Percentiles rank a stretch among this genome's conserved stretches.
Evolutionary conservation across 345 rosid genomes (phyloP).

Genomic region (Cardamine occulta): DNA sequence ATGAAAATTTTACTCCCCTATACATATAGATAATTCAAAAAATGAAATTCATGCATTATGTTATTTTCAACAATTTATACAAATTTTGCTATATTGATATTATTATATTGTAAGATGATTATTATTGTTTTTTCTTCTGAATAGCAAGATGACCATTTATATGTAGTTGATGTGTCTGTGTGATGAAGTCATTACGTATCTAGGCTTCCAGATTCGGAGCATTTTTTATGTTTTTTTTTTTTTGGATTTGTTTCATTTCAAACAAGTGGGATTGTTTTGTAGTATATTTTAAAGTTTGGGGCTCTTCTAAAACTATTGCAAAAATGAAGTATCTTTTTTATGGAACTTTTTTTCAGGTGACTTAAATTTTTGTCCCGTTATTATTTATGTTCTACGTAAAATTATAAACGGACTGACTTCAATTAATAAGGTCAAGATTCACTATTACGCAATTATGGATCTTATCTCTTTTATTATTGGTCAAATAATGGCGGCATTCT

Average conservation of each 20-base stretch:
- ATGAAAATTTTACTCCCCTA: neutral
- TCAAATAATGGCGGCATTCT: constrained; percentile 41
- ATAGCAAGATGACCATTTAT: constrained; percentile 7
- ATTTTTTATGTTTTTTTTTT: neutral
- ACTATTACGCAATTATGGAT: constrained; percentile 41
- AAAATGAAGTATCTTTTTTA: neutral
- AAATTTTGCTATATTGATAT: neutral
- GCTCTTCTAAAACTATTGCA: neutral
- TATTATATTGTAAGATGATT: neutral
- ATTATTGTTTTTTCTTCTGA: neutral
- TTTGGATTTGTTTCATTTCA: neutral
- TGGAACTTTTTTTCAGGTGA: constrained; percentile 25
- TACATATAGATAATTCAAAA: neutral
- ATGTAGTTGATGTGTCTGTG: constrained; percentile 29
- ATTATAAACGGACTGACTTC: constrained; percentile 29
- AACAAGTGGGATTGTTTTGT: constrained; percentile 7
- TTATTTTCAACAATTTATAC: neutral
- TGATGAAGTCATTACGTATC: constrained; percentile 23
- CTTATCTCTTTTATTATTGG: constrained; percentile 41
- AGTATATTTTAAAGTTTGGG: neutral
- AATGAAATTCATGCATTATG: neutral
- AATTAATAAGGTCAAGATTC: constrained; percentile 41
- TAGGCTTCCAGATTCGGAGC: constrained; percentile 7
- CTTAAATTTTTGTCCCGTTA: constrained; percentile 30
- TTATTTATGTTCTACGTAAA: constrained; percentile 32